Conservation (phyloP, 257 asterid species). For the Solanum sitiens region DNA sequence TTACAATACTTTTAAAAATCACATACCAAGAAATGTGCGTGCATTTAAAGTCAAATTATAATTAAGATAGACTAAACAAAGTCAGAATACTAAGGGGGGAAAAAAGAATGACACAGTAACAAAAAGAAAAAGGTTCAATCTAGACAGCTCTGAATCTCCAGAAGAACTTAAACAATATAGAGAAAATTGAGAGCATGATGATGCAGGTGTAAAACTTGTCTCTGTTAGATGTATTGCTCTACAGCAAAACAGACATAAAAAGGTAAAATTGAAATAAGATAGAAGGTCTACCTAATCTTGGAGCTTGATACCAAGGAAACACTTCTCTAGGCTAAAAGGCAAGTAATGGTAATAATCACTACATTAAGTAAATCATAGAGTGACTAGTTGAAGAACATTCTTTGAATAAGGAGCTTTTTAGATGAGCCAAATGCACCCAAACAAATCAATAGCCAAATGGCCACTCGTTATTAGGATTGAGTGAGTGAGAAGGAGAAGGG, state of each 20-base stretch:
- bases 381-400: neutral
- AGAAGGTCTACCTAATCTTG: neutral
- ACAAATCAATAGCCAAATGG: neutral
- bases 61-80: neutral
- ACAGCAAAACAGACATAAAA: neutral
- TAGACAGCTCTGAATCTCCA: neutral
- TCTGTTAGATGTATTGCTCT: neutral
- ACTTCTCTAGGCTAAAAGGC: neutral
- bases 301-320: neutral
- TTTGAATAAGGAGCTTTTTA: neutral
- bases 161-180: neutral
- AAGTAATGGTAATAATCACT: neutral
- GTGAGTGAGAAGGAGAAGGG: neutral
- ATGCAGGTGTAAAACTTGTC: neutral
- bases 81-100: neutral
- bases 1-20: too few species aligned
- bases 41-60: neutral
- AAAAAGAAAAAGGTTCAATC: neutral
- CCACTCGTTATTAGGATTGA: too few species aligned
- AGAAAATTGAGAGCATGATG: neutral
- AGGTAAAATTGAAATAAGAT: neutral
- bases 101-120: neutral
- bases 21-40: neutral
- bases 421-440: neutral
- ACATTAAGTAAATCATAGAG: neutral